phyloP scores from a whole-genome alignment of 192 early-diverging fungal genomes.

The Coemansia sp. region DNA sequence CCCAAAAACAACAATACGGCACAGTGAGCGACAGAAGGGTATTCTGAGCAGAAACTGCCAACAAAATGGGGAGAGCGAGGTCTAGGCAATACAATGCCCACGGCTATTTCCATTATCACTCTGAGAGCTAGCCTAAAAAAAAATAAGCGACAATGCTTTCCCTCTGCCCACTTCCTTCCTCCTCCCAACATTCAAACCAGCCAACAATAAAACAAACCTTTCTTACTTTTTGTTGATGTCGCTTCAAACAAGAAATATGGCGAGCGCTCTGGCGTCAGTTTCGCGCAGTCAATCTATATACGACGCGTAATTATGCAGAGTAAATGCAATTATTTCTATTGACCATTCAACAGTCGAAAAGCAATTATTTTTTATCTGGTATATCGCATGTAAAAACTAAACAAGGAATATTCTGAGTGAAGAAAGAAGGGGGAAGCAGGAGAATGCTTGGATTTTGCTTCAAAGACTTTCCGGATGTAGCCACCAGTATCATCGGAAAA shows the following conservation, averaged over 20 bases:
- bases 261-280: neutral
- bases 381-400: neutral
- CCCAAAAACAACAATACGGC: neutral
- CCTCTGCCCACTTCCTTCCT: neutral
- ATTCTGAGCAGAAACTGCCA: neutral
- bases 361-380: constrained; percentile 1
- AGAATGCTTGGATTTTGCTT: neutral
- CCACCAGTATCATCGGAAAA: neutral
- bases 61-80: constrained; percentile 3
- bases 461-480: neutral
- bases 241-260: neutral
- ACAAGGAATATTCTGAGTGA: neutral
- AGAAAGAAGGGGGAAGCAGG: neutral
- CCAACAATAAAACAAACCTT: neutral
- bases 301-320: constrained; percentile 9
- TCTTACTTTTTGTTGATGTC: constrained; percentile 2
- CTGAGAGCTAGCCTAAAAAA: neutral
- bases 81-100: constrained; percentile 6
- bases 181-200: neutral
- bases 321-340: constrained; percentile 15
- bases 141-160: constrained; percentile 2
- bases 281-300: constrained; percentile 10
- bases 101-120: constrained; percentile 9
- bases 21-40: neutral
- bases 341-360: neutral